phyloP scores from a whole-genome alignment of 306 rosid species.

The Clitoria ternatea region DNA sequence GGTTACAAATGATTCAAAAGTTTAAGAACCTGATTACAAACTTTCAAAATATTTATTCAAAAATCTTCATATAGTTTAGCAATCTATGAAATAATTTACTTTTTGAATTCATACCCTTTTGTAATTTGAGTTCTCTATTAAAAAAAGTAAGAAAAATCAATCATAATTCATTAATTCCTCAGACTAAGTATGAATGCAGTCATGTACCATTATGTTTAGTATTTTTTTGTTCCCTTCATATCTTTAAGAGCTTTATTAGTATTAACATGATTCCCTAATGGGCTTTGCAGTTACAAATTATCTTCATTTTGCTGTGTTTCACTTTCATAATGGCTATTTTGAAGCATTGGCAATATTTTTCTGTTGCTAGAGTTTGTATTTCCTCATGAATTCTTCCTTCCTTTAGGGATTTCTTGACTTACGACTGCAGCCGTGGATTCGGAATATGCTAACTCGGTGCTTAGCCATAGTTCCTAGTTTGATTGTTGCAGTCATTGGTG shows the following conservation, averaged over 20 bases:
- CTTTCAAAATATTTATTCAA: no score
- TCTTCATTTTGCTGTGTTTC: background rate
- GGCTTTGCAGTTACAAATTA: background rate
- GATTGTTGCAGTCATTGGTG: conserved; percentile 84
- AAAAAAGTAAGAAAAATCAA: background rate
- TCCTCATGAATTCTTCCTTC: background rate
- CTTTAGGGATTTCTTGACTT: conserved; percentile 89
- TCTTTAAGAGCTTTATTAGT: conserved; percentile 3
- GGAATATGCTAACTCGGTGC: conserved; percentile 80
- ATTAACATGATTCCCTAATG: background rate
- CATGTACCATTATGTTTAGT: background rate
- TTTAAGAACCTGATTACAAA: no score
- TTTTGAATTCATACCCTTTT: background rate
- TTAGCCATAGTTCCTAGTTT: conserved; percentile 95
- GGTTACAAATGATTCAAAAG: no score
- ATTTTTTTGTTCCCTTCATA: background rate
- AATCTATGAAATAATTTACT: no score
- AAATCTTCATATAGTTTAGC: no score
- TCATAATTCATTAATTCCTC: conserved; percentile 1
- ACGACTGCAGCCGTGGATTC: conserved; percentile 71
- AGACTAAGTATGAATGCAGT: background rate
- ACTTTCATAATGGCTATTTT: background rate
- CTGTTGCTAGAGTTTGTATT: background rate
- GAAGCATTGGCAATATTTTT: background rate
- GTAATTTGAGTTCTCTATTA: conserved; percentile 5